phyloP scores from a whole-genome alignment of 2,329 filamentous ascomycete genomes.

The Zalaria sp. region DNA sequence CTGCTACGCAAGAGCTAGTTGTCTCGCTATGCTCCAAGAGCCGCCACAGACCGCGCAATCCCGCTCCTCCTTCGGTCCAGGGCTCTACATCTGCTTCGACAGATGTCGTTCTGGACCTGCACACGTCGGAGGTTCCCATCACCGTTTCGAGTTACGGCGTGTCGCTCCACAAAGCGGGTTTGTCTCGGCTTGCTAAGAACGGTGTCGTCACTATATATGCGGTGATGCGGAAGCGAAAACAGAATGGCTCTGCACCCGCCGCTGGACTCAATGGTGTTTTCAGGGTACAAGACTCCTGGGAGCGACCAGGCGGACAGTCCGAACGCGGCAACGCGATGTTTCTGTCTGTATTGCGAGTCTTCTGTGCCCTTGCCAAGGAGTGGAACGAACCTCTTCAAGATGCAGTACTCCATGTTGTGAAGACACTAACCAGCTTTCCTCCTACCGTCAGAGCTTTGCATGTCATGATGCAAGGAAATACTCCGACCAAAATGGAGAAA shows the following conservation, averaged over 20 bases:
- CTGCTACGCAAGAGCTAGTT: too few relatives aligned
- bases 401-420: conserved; percentile 16
- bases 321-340: conserved; percentile 21
- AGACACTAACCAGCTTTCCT: conserved; percentile 18
- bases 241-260: neutral
- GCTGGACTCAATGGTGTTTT: conserved; percentile 15
- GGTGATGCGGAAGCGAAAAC: conserved; percentile 10
- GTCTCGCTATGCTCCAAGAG: conserved; percentile 4
- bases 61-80: conserved; percentile 9
- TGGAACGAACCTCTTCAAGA: conserved; percentile 7
- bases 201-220: conserved; percentile 15
- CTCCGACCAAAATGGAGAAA: conserved; percentile 13
- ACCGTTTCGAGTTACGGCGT: conserved; percentile 8
- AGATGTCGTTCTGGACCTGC: conserved; percentile 5
- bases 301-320: conserved; percentile 14
- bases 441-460: conserved; percentile 20
- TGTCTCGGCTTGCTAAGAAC: conserved; percentile 9
- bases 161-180: conserved; percentile 9
- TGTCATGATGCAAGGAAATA: conserved; percentile 19
- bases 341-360: conserved; percentile 20
- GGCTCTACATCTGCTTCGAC: too few relatives aligned
- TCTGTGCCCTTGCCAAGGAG: conserved; percentile 12
- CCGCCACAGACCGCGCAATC: conserved; percentile 3
- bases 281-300: conserved; percentile 13
- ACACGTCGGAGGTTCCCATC: conserved; percentile 17